Evolutionary conservation across 140 eudicot genomes (phyloP).

Genomic region (Senecio squalidus): DNA sequence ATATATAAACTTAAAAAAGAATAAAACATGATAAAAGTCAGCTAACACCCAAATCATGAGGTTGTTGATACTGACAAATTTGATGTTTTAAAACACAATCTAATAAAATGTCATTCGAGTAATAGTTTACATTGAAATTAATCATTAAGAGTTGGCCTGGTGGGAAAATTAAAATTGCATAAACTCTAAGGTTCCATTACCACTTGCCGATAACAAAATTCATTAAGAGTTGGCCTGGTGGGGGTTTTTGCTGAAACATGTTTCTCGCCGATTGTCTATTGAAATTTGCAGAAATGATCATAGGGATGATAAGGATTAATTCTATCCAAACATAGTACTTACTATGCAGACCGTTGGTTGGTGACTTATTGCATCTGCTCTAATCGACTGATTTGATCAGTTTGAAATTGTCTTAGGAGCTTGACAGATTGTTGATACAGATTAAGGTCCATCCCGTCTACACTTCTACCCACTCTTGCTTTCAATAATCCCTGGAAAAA

Average conservation of each 20-base stretch:
- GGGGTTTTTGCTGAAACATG: slow-evolving; percentile 7
- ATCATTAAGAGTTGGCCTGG: no score
- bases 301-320: neutral
- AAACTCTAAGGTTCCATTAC: no score
- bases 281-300: no score
- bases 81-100: neutral
- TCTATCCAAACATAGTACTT: neutral
- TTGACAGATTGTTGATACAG: slow-evolving; percentile 71
- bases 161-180: no score
- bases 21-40: neutral
- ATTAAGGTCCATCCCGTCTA: slow-evolving; percentile 87
- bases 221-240: no score
- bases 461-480: slow-evolving; percentile 95
- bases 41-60: neutral
- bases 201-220: no score
- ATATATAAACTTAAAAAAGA: neutral
- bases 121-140: neutral
- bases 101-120: neutral
- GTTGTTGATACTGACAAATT: neutral
- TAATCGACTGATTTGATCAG: slow-evolving; percentile 50
- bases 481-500: slow-evolving; percentile 59
- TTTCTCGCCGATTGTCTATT: slow-evolving; percentile 1
- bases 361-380: slow-evolving; percentile 9
- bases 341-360: slow-evolving; percentile 1
- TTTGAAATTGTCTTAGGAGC: slow-evolving; percentile 69